Conservation (phyloP, 177 flowering plant species). For the Vitis hybrid region DNA sequence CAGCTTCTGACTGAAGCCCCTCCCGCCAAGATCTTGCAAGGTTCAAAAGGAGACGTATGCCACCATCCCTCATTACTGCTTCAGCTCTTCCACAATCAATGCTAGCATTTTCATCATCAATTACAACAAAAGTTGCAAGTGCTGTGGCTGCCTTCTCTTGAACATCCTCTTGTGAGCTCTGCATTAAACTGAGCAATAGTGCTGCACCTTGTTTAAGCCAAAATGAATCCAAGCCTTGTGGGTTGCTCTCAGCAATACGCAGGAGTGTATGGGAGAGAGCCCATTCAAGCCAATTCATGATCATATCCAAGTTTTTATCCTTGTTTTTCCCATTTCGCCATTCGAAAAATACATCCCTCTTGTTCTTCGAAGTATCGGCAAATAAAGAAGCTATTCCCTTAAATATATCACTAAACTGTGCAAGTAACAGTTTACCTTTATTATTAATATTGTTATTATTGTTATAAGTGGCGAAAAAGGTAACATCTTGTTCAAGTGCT, state of each 20-base stretch:
- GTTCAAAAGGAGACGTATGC: conserved; percentile 72
- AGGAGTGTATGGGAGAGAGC: conserved; percentile 74
- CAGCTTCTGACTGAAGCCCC: conserved; percentile 96
- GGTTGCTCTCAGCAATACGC: conserved; percentile 82
- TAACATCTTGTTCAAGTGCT: conserved; percentile 62
- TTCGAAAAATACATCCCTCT: conserved; percentile 51
- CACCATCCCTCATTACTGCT: conserved; percentile 90
- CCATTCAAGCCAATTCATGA: conserved; percentile 94
- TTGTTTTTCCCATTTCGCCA: conserved; percentile 57
- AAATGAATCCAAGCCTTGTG: conserved; percentile 67
- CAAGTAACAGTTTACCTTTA: conserved; percentile 68
- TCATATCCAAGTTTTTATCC: conserved; percentile 51
- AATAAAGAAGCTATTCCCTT: conserved; percentile 65
- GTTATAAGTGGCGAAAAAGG: conserved; percentile 13
- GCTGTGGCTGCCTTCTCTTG: conserved; percentile 99
- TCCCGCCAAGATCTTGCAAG: conserved; percentile 90
- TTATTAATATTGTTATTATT: conserved; percentile 32
- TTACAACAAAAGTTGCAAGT: conserved; percentile 94
- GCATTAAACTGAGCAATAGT: conserved; percentile 73
- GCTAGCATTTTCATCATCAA: conserved; percentile 91
- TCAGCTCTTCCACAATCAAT: conserved; percentile 86
- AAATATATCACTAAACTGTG: conserved; percentile 63
- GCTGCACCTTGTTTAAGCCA: conserved; percentile 92
- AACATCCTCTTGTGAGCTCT: conserved; percentile 91
- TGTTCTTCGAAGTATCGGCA: conserved; percentile 47